Base-by-base conservation (phyloP, 2,329 filamentous ascomycete genomes). In the Tolypocladium pustulatum region DNA sequence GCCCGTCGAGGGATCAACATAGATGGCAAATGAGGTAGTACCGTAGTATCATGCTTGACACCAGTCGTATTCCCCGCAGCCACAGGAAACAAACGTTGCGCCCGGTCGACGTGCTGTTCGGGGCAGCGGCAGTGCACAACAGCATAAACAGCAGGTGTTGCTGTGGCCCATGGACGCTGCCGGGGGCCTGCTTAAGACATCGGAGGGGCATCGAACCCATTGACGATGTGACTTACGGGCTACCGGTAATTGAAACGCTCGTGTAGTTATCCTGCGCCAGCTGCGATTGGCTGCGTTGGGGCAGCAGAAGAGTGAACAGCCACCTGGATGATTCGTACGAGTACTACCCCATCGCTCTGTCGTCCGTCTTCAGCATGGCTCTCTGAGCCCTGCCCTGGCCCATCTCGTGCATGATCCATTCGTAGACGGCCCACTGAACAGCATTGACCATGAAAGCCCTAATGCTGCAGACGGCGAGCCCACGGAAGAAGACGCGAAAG, bases 361-460 rank as follows among this genome's bases (percentile, higher is more conserved):
- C 13, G 49, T 8, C 49, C 30, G 30, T 15, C 32, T 36, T 30
- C 30, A 36, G 30, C 30, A 36, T n/a, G 30, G 49, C 49, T 36
- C 30, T 53, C 30, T 13, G 61, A 55, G 64, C 63, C n/a, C 62
- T 64, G 25, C 62, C 63, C 36, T 66, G 64, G 49, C 61, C 76
- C 27, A 86, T 68, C 66, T 82, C 77, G 32, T 71, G 68, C 88
- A 96, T 93, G 67, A 90, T 83, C 85, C 88, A 91, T 74, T 97
- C 92, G 70, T 97, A 97, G 7, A 90, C 84, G 30, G 88, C 88
- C 92, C 92, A 97, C 76, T 91, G 80, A n/a, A 90, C 88, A 2
- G 93, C 92, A 75, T 97, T 97, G 43, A 97, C 93, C 57, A 96
- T 77, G 70, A 97, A 97, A 0, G 93, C 93, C 64, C 93, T 79